Conservation (phyloP, 352 stramenopile genomes). For the Phytophthora fragariaefolia region DNA sequence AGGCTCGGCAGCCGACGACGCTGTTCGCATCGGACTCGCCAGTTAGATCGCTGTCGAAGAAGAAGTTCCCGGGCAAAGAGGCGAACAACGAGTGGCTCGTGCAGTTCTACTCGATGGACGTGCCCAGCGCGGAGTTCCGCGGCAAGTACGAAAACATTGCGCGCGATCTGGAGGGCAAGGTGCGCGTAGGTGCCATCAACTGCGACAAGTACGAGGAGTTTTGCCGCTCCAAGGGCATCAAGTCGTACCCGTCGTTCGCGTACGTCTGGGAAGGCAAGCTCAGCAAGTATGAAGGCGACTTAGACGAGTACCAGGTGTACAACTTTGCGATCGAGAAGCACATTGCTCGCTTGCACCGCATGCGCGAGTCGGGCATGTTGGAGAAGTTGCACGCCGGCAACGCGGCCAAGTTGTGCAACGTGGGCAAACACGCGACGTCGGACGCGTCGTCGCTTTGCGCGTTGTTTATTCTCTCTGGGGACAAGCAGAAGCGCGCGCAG, state of each 20-base stretch:
- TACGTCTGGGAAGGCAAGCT: slow-evolving; percentile 74
- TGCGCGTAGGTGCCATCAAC: slow-evolving; percentile 81
- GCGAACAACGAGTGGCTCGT: slow-evolving; percentile 87
- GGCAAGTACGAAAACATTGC: slow-evolving; percentile 69
- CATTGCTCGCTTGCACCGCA: slow-evolving; percentile 66
- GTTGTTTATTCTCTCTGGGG: slow-evolving; percentile 74
- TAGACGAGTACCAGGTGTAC: slow-evolving; percentile 84
- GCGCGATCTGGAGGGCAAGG: slow-evolving; percentile 68
- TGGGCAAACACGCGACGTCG: slow-evolving; percentile 67
- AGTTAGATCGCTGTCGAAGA: slow-evolving; percentile 66
- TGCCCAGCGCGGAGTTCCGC: slow-evolving; percentile 64
- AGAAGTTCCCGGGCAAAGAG: slow-evolving; percentile 73
- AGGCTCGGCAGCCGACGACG: slow-evolving; percentile 38
- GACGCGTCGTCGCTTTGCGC: slow-evolving; percentile 63
- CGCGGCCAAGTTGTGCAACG: slow-evolving; percentile 78
- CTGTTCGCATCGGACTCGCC: slow-evolving; percentile 72
- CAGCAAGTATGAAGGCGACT: slow-evolving; percentile 58
- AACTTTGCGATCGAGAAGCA: slow-evolving; percentile 89
- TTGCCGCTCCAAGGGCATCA: slow-evolving; percentile 51
- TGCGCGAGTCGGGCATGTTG: slow-evolving; percentile 69
- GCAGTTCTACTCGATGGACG: slow-evolving; percentile 77
- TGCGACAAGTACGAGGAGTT: slow-evolving; percentile 71
- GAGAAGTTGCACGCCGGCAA: slow-evolving; percentile 80
- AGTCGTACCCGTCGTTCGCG: slow-evolving; percentile 59
- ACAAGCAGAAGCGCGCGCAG: slow-evolving; percentile 41